Conservation (phyloP, 164 flowering plant species). For the Tetrastigma voinierianum region DNA sequence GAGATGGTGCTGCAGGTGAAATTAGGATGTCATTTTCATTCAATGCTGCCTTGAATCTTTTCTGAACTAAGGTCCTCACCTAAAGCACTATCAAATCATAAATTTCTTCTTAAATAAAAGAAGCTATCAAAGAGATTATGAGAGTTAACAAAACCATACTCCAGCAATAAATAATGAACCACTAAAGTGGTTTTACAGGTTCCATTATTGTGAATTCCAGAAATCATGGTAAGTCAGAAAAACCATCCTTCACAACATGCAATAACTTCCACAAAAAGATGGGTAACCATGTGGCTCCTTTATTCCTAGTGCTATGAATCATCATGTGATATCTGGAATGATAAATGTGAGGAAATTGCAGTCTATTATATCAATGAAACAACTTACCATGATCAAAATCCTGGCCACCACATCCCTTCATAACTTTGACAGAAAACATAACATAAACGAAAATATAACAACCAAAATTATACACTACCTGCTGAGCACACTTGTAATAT, state of each 20-base stretch:
- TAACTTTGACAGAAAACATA: neutral
- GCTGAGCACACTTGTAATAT: conserved; percentile 97
- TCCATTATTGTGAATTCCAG: neutral
- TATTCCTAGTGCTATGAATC: no score
- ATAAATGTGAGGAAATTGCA: no score
- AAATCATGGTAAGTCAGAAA: no score
- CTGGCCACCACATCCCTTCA: neutral
- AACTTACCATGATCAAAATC: neutral
- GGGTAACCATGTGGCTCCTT: no score
- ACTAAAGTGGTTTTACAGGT: neutral
- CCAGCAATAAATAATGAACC: neutral
- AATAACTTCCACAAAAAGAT: no score
- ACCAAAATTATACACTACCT: conserved; percentile 42
- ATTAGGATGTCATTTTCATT: conserved; percentile 81
- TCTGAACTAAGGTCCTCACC: conserved; percentile 83
- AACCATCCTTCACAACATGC: no score
- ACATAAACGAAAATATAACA: neutral
- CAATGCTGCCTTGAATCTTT: conserved; percentile 74
- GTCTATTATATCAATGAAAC: no score
- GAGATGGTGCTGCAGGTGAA: conserved; percentile 95
- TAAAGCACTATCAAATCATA: conserved; percentile 40
- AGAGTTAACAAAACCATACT: neutral
- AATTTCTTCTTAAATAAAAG: conserved; percentile 14
- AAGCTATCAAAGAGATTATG: neutral
- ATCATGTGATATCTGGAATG: no score